Percentiles rank a stretch among this genome's conserved stretches.
Conservation (phyloP, 257 asterid species). For the Verbena officinalis region DNA sequence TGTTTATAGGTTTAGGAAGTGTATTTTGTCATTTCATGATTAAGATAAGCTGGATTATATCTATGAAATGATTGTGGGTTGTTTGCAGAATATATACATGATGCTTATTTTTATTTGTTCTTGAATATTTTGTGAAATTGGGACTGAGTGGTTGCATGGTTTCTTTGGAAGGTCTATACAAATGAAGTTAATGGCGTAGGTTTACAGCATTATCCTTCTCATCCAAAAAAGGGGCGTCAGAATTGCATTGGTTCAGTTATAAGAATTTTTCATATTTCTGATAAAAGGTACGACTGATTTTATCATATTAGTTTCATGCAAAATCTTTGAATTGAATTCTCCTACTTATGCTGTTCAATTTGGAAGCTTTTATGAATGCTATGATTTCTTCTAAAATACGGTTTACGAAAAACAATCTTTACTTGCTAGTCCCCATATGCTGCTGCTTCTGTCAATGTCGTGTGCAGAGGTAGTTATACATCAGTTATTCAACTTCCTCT, state of each 20-base stretch:
- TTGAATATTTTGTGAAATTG: slow-evolving; percentile 13
- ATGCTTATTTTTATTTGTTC: background rate
- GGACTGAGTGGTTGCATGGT: slow-evolving; percentile 33
- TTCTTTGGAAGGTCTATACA: slow-evolving; percentile 48
- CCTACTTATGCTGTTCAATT: slow-evolving; percentile 13
- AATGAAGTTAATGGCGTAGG: slow-evolving; percentile 55
- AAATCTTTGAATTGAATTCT: background rate
- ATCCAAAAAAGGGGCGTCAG: slow-evolving; percentile 42
- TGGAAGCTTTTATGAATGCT: slow-evolving; percentile 16
- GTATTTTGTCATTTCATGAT: too few relatives aligned
- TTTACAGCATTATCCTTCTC: slow-evolving; percentile 38
- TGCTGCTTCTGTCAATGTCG: background rate
- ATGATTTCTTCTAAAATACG: slow-evolving; percentile 2
- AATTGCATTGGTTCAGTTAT: slow-evolving; percentile 77
- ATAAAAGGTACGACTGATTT: slow-evolving; percentile 50
- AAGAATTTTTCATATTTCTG: slow-evolving; percentile 49
- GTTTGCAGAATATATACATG: background rate
- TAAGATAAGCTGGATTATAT: background rate
- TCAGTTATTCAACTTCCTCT: background rate
- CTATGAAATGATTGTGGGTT: background rate
- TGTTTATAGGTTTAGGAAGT: too few relatives aligned
- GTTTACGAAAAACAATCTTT: slow-evolving; percentile 15
- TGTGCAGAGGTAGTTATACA: background rate
- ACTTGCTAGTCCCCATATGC: slow-evolving; percentile 10
- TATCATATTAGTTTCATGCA: background rate